Base-by-base conservation (phyloP, 2,329 filamentous ascomycete genomes). In the Ophiobolus disseminans region DNA sequence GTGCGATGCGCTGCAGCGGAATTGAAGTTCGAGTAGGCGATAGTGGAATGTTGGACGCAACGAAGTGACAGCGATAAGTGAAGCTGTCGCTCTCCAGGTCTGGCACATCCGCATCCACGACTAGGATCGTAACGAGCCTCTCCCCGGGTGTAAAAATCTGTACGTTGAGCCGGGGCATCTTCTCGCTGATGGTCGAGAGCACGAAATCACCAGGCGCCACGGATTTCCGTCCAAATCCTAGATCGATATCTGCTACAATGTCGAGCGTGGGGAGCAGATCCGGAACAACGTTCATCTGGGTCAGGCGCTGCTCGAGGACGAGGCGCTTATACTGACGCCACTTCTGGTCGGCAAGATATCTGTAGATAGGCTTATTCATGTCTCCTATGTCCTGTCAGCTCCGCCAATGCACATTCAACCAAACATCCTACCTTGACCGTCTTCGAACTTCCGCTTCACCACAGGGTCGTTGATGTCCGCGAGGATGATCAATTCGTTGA, bases 301-400 rank as follows among this genome's bases (percentile, higher is more conserved):
- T 79, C 66, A 97, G 88, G 69, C 94, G 88, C 79, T 99, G 94
- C 55, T 86, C 80, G 56, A 95, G 83, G 55, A 97, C 78, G 62
- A 86, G 85, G 63, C 88, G 85, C 69, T 91, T 87, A 78, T 94
- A 91, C 57, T 85, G 81, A 62, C 87, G 86, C 94, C 94, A 99
- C 78, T 95, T 91, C 63, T 82, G 79, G 68, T 96, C 84, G 52
- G 93, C 90, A 40, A 97, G 87, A 74, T 89, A 84, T 57, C 93
- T 89, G 79, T 99, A 99, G 69, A 99, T 92, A 55, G 93, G 93
- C 74, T 96, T 96, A 78, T 85, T 87, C 91, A 97, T 93, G 74
- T 97, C 91, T 58, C 89, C 92, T 97, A 58, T 5, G 17, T 5
- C n/a, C 4, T 38, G 56, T 62, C 22, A 62, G 58, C 22, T 23